Conservation (phyloP, 2,329 filamentous ascomycete species). For the Arthrobotrys sphaeroides region DNA sequence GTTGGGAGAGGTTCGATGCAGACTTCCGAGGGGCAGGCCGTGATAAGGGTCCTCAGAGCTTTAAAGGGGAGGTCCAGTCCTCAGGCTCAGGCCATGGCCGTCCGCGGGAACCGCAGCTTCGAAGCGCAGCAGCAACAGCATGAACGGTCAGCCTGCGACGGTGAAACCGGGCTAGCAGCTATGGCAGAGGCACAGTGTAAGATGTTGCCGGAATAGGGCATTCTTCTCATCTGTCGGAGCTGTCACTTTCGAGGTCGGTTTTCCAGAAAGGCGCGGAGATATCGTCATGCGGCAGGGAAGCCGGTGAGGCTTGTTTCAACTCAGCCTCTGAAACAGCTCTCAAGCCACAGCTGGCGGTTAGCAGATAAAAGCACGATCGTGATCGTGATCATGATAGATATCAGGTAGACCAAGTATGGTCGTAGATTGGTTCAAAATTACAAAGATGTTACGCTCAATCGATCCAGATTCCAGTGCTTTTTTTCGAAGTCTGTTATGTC, state of each 20-base stretch:
- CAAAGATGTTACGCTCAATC: constrained; percentile 1
- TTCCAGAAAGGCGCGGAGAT: background rate
- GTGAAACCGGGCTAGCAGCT: constrained; percentile 21
- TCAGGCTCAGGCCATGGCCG: background rate
- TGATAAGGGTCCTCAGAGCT: constrained; percentile 22
- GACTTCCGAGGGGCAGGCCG: background rate
- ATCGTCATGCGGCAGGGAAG: background rate
- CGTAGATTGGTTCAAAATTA: background rate
- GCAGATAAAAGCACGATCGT: background rate
- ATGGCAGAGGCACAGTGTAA: background rate
- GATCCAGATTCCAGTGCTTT: background rate
- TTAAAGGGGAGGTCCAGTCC: constrained; percentile 26
- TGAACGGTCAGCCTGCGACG: background rate
- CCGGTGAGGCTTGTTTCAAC: constrained; percentile 16
- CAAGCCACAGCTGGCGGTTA: constrained; percentile 25
- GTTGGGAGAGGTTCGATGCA: background rate
- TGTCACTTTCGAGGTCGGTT: background rate
- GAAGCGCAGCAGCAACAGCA: background rate
- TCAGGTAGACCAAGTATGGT: background rate
- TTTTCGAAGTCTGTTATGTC: background rate
- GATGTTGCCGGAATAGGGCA: background rate
- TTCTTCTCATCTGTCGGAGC: background rate
- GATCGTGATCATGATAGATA: background rate
- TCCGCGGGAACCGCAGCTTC: constrained; percentile 4
- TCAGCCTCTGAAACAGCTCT: constrained; percentile 23